Evolutionary conservation across 2,329 filamentous ascomycete genomes (phyloP), one percentile per base, ranked within the genome.

Genomic region (Beauveria pseudobassiana): DNA sequence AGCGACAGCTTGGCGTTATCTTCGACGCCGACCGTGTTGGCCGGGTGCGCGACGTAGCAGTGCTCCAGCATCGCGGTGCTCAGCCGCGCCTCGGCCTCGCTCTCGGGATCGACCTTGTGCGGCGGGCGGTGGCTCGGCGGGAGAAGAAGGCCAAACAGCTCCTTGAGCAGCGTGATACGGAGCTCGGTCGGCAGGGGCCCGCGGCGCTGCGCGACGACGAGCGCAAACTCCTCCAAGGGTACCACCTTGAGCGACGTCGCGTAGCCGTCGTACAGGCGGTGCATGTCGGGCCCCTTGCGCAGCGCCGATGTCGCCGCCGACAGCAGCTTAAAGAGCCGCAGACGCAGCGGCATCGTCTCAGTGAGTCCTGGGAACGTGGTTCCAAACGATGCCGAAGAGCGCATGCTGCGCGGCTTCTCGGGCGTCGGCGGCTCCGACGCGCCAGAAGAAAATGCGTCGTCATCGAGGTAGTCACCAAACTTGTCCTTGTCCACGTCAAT

Each of bases 1-100:
- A 93, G 73, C 2, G 87, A 87, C 43, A 93, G 78, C 70, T 89
- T 89, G 30, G 87, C 86, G 67, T 95, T 93, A 64, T 91, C 88
- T 22, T 84, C 80, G 0, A 82, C 72, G 7, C 78, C 80, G 16
- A 81, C 76, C 0, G 81, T 84, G 63, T 83, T 86, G 1, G 90
- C 88, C 0, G 87, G 78, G 65, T 82, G 86, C 0, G 84, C 84
- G 2, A 91, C 79, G 70, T 86, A 93, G 68, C 86, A 87, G 49
- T 77, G 71, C 68, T 80, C 75, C 48, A 85, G 70, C 64, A 85
- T 80, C 7, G 66, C 67, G 24, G 73, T 69, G 5, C 79, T 80
- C 49, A 85, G 69, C 20, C 70, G 70, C 8, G 76, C 75, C 1
- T 67, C 61, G 3, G 72, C 70, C 24, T 78, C 74, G 22, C 69